Conservation (phyloP, 1,284 basidiomycete genomes). For the Sphagnurus paluster region DNA sequence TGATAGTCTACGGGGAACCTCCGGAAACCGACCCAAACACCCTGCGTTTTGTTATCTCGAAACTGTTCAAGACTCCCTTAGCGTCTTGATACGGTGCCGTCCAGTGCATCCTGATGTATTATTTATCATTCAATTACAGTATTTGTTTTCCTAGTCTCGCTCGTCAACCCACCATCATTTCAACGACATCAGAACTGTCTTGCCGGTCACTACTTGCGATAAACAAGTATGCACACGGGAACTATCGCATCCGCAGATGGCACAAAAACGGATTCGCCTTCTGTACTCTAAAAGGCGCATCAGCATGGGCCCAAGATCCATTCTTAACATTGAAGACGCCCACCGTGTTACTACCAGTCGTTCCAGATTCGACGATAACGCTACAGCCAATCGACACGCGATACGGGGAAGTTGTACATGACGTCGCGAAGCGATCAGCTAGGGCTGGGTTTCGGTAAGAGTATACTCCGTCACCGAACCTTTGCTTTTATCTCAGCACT, state of each 20-base stretch:
- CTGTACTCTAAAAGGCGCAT: constrained; percentile 22
- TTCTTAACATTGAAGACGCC: constrained; percentile 9
- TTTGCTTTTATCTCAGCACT: constrained; percentile 21
- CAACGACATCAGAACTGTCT: background rate
- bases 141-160: background rate
- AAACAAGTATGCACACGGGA: constrained; percentile 50
- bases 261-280: constrained; percentile 46
- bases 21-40: constrained; percentile 19
- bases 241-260: constrained; percentile 45
- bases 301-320: background rate
- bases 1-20: constrained; percentile 51
- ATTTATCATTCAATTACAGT: constrained; percentile 7
- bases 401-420: constrained; percentile 62
- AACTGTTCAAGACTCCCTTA: constrained; percentile 14
- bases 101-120: background rate
- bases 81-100: constrained; percentile 3
- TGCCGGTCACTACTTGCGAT: constrained; percentile 27
- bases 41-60: constrained; percentile 2
- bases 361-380: constrained; percentile 40
- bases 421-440: constrained; percentile 58
- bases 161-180: background rate
- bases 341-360: constrained; percentile 26
- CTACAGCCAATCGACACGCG: constrained; percentile 62
- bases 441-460: constrained; percentile 54
- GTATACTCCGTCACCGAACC: constrained; percentile 61